phyloP scores from a whole-genome alignment of 1,284 basidiomycete genomes.

The Leccinum fallax region DNA sequence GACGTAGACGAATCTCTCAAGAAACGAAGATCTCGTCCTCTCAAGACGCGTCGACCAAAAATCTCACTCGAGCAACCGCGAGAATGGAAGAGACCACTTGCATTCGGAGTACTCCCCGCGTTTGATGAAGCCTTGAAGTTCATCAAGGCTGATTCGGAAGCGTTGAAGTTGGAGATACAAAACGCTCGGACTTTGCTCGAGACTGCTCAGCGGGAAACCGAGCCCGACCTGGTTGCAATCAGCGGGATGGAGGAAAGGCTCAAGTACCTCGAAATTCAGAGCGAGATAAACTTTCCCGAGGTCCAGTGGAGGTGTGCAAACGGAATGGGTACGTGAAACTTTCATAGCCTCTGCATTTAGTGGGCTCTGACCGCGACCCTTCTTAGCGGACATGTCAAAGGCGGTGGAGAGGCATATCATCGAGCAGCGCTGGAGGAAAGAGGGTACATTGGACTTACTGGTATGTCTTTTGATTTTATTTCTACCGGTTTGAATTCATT shows the following conservation, averaged over 20 bases:
- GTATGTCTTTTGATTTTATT: constrained; percentile 53
- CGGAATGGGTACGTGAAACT: constrained; percentile 67
- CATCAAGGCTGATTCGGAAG: constrained; percentile 53
- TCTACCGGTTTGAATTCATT: constrained; percentile 1
- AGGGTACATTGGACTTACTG: constrained; percentile 82
- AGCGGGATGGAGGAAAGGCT: constrained; percentile 45
- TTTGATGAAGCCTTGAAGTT: constrained; percentile 82
- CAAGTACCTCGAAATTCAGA: constrained; percentile 60
- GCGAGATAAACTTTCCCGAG: constrained; percentile 76
- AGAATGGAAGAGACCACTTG: constrained; percentile 70
- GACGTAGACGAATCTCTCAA: constrained; percentile 2
- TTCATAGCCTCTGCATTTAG: constrained; percentile 1
- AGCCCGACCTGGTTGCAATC: constrained; percentile 41
- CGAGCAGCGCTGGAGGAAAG: constrained; percentile 84
- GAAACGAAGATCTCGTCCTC: constrained; percentile 11
- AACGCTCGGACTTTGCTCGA: constrained; percentile 40
- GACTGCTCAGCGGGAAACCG: constrained; percentile 32
- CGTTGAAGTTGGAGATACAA: constrained; percentile 49
- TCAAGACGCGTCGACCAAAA: constrained; percentile 43
- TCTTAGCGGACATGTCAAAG: constrained; percentile 61
- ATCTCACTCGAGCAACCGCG: constrained; percentile 55
- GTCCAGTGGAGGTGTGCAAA: constrained; percentile 76
- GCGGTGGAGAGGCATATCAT: constrained; percentile 79
- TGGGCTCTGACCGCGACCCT: constrained; percentile 1
- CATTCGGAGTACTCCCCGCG: constrained; percentile 69